Conservation (phyloP, 1,139 yeast species). For the Candida pseudoviswanathii region DNA sequence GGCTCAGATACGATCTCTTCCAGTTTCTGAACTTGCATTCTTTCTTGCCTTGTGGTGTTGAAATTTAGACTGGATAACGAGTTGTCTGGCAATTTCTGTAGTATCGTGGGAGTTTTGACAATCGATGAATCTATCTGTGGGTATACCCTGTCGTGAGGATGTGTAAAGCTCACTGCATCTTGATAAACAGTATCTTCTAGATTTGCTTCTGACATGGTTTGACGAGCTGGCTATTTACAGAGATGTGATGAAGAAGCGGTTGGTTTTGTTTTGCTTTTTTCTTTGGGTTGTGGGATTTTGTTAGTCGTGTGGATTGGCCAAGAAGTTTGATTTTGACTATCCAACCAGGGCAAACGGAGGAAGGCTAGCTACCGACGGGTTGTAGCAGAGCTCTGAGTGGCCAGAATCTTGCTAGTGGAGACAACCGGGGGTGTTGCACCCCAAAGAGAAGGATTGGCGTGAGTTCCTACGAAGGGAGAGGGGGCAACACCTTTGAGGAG, state of each 20-base stretch:
- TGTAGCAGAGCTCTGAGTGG: no score
- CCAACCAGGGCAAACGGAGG: no score
- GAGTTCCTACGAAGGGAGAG: no score
- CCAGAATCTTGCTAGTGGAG: no score
- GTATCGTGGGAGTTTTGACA: not conserved
- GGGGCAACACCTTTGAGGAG: no score
- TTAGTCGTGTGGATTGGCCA: not conserved
- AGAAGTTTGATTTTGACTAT: not conserved
- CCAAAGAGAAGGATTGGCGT: no score
- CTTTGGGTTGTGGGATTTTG: not conserved
- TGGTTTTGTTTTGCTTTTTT: not conserved
- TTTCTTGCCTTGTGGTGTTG: constrained; percentile 4
- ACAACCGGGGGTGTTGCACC: no score
- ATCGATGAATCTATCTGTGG: constrained; percentile 8
- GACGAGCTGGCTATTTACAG: not conserved
- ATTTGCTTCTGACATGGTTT: constrained; percentile 6
- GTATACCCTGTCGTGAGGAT: constrained; percentile 6
- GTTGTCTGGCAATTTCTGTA: constrained; percentile 15
- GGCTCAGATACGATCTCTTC: not conserved
- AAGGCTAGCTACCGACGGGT: no score
- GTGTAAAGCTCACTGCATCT: constrained; percentile 13
- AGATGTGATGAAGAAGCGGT: not conserved
- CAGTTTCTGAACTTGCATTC: constrained; percentile 3
- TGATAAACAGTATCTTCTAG: constrained; percentile 14
- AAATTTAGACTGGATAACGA: constrained; percentile 13